Evolutionary conservation across 2,329 filamentous ascomycete genomes (phyloP), one percentile per base, ranked within the genome.

Genomic region (Colletotrichum sp.): DNA sequence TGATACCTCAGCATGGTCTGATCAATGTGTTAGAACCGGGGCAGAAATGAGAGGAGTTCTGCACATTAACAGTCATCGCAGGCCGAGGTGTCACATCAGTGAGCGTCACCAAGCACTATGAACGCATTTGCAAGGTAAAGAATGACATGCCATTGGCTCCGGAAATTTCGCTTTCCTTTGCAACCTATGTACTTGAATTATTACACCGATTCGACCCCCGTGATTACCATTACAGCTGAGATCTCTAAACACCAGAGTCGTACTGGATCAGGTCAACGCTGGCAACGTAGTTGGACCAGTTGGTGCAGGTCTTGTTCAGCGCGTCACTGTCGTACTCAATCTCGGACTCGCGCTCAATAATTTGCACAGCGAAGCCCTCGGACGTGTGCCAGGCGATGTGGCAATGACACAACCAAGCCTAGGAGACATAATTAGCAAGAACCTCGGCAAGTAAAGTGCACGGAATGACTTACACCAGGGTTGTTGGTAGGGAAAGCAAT

Each of bases 401-500:
- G 78, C 88, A 90, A 79, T 89, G 88, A 78, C 89, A 85, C 2
- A 88, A 80, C 88, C 88, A 89, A 0, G 83, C 55, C 55, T 58
- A 28, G 26, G 15, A 16, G 24, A 8, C 15, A 26, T 24, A 18
- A 26, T 58, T 28, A 26, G 21, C 55, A 16, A 21, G 4, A 15
- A 18, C 0, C 7, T 10, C 55, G n/a, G 4, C 9, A 5, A 13
- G 43, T 5, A 21, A 48, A 48, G 43, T n/a, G 43, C 43, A 21
- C 43, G 43, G n/a, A 21, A 48, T 12, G 43, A 58, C 55, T 58
- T 28, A 58, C 81, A 1, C 89, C 88, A 2, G 89, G 87, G 80
- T 90, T 91, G 71, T 87, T 83, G 1, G 85, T 84, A 78, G 88
- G 81, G 76, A 89, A 88, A 3, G 87, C 88, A 69, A 91, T 82